Evolutionary conservation across 345 rosid genomes (phyloP).

Genomic region (Populus tremula): DNA sequence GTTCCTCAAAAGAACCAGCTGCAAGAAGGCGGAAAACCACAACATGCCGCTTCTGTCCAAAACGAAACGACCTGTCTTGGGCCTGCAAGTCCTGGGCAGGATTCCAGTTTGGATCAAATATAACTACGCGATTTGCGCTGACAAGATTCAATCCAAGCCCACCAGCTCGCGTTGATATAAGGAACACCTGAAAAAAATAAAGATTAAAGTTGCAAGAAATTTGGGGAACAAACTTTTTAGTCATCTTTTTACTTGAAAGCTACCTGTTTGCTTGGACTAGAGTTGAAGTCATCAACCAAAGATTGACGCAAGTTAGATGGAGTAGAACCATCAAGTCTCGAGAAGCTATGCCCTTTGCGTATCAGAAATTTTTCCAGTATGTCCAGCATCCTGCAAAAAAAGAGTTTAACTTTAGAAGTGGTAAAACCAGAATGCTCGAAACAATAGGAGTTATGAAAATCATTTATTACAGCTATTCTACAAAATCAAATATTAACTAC

Average conservation of each 20-base stretch:
- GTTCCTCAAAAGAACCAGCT: slow-evolving; percentile 94
- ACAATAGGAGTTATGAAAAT: background rate
- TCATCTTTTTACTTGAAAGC: background rate
- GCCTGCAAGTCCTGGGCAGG: slow-evolving; percentile 94
- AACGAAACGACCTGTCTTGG: slow-evolving; percentile 92
- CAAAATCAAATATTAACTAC: background rate
- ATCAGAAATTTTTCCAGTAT: slow-evolving; percentile 86
- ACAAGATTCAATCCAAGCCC: slow-evolving; percentile 98
- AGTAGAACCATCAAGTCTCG: slow-evolving; percentile 93
- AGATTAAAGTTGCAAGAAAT: slow-evolving; percentile 7
- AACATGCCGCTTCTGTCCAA: slow-evolving; percentile 92
- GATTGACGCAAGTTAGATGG: slow-evolving; percentile 76
- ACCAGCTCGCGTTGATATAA: slow-evolving; percentile 98
- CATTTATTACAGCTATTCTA: background rate
- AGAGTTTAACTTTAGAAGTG: slow-evolving; percentile 17
- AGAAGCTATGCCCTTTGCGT: slow-evolving; percentile 82
- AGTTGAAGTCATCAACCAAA: slow-evolving; percentile 83
- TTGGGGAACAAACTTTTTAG: background rate
- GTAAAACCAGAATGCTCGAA: background rate
- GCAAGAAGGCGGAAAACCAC: slow-evolving; percentile 90
- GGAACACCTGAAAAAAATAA: slow-evolving; percentile 60
- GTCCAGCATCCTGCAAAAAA: slow-evolving; percentile 72
- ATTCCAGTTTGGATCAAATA: slow-evolving; percentile 97
- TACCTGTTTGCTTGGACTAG: slow-evolving; percentile 93
- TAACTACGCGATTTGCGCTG: slow-evolving; percentile 89